A percentile compares a stretch with the other conserved stretches of the same genome.
These are phyloP conservation scores for Tetrahymena borealis DNA, from an alignment of 73 alveolate species.

Conservation along the genomic window DNA sequence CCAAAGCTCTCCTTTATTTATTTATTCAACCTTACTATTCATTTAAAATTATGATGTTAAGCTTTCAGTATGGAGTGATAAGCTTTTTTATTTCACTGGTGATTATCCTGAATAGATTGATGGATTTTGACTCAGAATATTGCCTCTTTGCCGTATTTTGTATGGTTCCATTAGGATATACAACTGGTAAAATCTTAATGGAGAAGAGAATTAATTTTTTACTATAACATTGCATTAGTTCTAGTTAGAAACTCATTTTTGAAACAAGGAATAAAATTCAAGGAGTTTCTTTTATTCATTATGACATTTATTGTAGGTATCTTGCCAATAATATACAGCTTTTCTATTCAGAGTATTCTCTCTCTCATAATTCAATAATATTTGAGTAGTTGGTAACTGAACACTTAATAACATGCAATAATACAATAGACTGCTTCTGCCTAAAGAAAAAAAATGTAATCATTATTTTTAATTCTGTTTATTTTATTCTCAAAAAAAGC, in stretches of 20 bases:
- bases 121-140: too few species aligned
- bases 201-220: too few species aligned
- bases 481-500: too few species aligned
- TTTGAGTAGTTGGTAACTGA: neutral
- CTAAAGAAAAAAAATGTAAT: neutral
- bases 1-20: neutral
- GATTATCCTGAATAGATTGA: neutral
- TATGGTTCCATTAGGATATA: too few species aligned
- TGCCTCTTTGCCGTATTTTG: too few species aligned
- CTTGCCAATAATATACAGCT: neutral
- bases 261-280: neutral
- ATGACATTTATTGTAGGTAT: neutral
- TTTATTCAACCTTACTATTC: neutral
- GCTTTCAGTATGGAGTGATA: neutral
- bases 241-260: neutral
- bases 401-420: neutral
- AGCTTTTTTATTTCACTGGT: neutral
- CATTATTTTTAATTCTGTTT: too few species aligned
- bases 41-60: neutral
- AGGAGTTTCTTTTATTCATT: neutral
- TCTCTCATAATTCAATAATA: neutral
- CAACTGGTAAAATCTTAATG: too few species aligned
- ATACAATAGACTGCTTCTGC: neutral
- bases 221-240: neutral
- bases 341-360: neutral